Conservation (phyloP, 2,329 filamentous ascomycete genomes). For the Sporothrix inflata region DNA sequence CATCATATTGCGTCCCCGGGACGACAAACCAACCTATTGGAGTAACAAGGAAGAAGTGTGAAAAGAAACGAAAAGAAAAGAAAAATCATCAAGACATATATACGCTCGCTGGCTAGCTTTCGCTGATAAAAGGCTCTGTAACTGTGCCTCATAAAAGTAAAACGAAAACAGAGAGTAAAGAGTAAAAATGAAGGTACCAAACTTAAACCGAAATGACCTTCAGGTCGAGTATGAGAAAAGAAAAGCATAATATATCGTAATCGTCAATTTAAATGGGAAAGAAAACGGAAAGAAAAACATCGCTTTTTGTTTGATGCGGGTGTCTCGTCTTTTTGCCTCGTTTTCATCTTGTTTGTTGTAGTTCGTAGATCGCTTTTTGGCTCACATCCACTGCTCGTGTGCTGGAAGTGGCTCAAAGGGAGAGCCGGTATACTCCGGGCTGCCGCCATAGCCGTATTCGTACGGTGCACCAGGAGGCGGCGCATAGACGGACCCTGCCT, state of each 20-base stretch:
- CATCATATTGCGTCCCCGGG: conserved; percentile 23
- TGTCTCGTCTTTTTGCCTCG: background rate
- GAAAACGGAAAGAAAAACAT: background rate
- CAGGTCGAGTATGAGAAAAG: background rate
- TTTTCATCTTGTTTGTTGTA: conserved; percentile 8
- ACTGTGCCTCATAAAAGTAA: background rate
- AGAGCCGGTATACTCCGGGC: conserved; percentile 26
- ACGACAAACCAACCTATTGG: background rate
- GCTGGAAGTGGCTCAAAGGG: conserved; percentile 25
- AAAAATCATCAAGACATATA: background rate
- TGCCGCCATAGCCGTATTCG: conserved; percentile 35
- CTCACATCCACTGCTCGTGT: background rate
- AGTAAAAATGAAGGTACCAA: background rate
- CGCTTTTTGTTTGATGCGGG: background rate
- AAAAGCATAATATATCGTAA: conserved; percentile 17
- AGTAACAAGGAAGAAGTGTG: background rate
- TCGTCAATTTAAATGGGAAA: conserved; percentile 1
- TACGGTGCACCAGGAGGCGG: conserved; percentile 35
- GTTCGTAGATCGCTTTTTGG: background rate
- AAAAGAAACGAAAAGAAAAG: background rate
- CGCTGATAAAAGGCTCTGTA: conserved; percentile 7
- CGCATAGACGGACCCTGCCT: conserved; percentile 50
- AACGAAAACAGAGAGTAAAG: background rate
- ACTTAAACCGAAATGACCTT: background rate
- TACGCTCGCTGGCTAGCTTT: conserved; percentile 24